Evolutionary conservation across 2,329 filamentous ascomycete species (phyloP).

Genomic region (Hirsutella minnesotensis): DNA sequence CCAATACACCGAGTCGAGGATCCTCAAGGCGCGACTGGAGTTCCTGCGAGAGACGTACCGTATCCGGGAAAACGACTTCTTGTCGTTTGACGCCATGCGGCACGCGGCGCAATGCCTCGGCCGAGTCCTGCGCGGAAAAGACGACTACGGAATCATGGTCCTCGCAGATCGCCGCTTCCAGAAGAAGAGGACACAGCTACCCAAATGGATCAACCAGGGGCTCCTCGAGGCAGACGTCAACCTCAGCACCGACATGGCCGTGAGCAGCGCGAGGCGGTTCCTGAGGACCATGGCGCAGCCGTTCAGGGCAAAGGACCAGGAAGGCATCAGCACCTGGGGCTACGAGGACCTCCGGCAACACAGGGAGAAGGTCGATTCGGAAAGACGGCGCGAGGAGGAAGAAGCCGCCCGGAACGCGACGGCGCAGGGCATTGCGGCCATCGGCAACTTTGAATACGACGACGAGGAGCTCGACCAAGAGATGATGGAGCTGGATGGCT

Average conservation of each 20-base stretch:
- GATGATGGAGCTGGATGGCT: conserved; percentile 40
- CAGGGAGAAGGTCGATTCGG: conserved; percentile 62
- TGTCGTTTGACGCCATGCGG: conserved; percentile 99
- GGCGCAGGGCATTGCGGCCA: conserved; percentile 5
- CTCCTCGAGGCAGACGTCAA: conserved; percentile 78
- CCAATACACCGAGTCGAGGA: conserved; percentile 96
- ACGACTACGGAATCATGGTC: conserved; percentile 99
- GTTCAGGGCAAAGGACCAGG: conserved; percentile 70
- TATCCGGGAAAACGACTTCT: conserved; percentile 92
- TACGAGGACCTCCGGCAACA: conserved; percentile 65
- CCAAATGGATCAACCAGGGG: conserved; percentile 92
- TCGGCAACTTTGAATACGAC: conserved; percentile 38
- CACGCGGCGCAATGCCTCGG: conserved; percentile 94
- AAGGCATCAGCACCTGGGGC: conserved; percentile 90
- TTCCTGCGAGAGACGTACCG: conserved; percentile 96
- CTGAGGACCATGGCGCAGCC: conserved; percentile 85
- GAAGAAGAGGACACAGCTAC: conserved; percentile 80
- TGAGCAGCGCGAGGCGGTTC: conserved; percentile 80
- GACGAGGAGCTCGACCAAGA: conserved; percentile 40
- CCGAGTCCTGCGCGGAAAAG: conserved; percentile 87
- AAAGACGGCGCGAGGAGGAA: conserved; percentile 52
- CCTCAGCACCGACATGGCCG: conserved; percentile 89
- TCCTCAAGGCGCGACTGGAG: conserved; percentile 87
- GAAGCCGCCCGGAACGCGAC: conserved; percentile 21
- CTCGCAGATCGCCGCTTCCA: conserved; percentile 87